Evolutionary conservation across 2,329 filamentous ascomycete species (phyloP), one percentile per base, ranked within the genome.

Genomic region (Pseudogymnoascus sp.): DNA sequence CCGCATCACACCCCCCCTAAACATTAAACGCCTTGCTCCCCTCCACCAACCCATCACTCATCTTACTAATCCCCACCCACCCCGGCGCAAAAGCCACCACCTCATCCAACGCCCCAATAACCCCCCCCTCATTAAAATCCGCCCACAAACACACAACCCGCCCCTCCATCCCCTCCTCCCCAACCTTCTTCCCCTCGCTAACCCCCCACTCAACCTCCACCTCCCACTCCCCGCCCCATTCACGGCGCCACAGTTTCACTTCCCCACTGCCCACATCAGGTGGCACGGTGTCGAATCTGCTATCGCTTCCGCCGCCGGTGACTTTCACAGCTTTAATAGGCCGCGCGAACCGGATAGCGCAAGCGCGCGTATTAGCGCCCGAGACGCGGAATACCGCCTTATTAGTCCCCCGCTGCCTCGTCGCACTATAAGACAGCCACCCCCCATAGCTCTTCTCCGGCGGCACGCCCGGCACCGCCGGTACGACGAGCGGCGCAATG

Each of bases 91-190:
- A 97, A 72, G 87, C 83, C 68, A 83, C 78, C 59, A 90, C 80
- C 76, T 97, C 93, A 69, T 95, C 89, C 61, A 93, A 83, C 0
- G 93, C 93, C 0, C 93, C 93, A 59, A 97, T 92, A 1, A 81
- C 80, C 3, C 85, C 88, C 2, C 77, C 75, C 37, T 78, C 77
- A 71, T 97, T 97, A 50, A 84, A 87, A 77, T 99, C 95, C 70
- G 88, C 91, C 92, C 93, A 97, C 33, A 90, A 79, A 75, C 95
- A 97, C 15, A 88, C 81, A 1, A 93, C 85, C 35, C 78, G 82
- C 1, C 92, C 90, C 67, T 80, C 81, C 35, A 91, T 70, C 17
- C 75, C 74, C 64, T 75, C 69, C 13, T 74, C 75, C 62, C 72
- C 69, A 38, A 70, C 71, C 15, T 70, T 66, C 42, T 74, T 71